phyloP scores from a whole-genome alignment of 441 rosid genomes.

The Erodium texanum region DNA sequence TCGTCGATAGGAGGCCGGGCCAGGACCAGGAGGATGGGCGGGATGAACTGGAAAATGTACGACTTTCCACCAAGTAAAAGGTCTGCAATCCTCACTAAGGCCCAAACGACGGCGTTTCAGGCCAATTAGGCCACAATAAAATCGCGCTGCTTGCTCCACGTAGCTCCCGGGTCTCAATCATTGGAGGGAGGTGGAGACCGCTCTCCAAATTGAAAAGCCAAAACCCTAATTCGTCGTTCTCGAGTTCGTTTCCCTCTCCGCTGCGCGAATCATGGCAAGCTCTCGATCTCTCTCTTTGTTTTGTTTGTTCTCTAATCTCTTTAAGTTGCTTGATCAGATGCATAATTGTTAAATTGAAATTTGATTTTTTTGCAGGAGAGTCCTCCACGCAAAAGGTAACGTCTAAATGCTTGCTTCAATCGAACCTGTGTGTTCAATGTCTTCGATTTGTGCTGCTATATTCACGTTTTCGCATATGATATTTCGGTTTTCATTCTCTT shows the following conservation, averaged over 20 bases:
- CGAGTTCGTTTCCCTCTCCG: background rate
- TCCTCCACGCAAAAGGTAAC: slow-evolving; percentile 59
- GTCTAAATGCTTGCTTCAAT: background rate
- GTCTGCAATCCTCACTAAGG: background rate
- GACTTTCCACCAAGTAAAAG: no score
- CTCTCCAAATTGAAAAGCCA: background rate
- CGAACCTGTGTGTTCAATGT: background rate
- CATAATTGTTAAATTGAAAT: background rate
- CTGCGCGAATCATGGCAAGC: background rate
- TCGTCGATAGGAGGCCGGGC: no score
- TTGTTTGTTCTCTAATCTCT: background rate
- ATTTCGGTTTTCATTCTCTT: background rate
- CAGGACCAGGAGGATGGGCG: no score
- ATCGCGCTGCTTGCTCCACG: background rate
- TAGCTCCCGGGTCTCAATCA: background rate
- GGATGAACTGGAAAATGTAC: no score
- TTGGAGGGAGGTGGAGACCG: background rate
- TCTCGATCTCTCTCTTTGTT: background rate
- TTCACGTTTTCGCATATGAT: background rate
- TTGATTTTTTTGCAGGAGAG: slow-evolving; percentile 40
- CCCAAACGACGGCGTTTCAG: background rate
- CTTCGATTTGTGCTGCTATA: background rate
- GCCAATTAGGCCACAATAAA: no score
- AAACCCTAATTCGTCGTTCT: background rate
- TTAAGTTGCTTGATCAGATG: background rate